These are phyloP conservation scores for Boletus tomentosulus DNA, from an alignment of 768 basidiomycete genomes.

Conservation along the genomic window DNA sequence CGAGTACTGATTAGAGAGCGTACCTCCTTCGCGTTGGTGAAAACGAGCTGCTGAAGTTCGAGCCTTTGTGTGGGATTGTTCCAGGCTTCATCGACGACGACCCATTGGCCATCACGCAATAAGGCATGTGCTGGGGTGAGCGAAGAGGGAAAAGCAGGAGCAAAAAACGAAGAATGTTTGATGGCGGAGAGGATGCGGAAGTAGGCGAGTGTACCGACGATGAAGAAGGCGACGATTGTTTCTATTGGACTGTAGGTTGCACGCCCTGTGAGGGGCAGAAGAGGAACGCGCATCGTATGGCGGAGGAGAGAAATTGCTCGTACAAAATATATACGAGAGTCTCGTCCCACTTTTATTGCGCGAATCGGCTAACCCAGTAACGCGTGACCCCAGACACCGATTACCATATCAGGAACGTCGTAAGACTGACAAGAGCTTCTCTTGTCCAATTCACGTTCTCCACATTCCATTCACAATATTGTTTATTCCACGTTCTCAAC, in stretches of 20 bases:
- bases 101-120: constrained; percentile 57
- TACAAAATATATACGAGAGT: constrained; percentile 1
- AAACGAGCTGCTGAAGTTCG: constrained; percentile 73
- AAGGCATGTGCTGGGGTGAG: constrained; percentile 56
- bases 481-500: constrained; percentile 1
- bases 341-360: constrained; percentile 29
- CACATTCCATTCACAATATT: constrained; percentile 1
- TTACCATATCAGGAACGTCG: constrained; percentile 4
- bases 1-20: constrained; percentile 5
- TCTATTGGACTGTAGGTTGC: constrained; percentile 80
- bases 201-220: constrained; percentile 89
- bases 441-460: not conserved
- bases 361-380: constrained; percentile 19
- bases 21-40: constrained; percentile 43
- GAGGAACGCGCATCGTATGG: constrained; percentile 51
- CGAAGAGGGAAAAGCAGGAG: constrained; percentile 44
- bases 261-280: constrained; percentile 66
- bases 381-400: constrained; percentile 25
- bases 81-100: constrained; percentile 57
- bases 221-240: constrained; percentile 85
- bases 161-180: constrained; percentile 81
- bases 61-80: constrained; percentile 36
- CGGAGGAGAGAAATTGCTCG: not conserved
- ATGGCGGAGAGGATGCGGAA: constrained; percentile 90
- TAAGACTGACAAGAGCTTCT: not conserved